phyloP scores from a whole-genome alignment of 352 stramenopile species.

The Hyaloperonospora brassicae region DNA sequence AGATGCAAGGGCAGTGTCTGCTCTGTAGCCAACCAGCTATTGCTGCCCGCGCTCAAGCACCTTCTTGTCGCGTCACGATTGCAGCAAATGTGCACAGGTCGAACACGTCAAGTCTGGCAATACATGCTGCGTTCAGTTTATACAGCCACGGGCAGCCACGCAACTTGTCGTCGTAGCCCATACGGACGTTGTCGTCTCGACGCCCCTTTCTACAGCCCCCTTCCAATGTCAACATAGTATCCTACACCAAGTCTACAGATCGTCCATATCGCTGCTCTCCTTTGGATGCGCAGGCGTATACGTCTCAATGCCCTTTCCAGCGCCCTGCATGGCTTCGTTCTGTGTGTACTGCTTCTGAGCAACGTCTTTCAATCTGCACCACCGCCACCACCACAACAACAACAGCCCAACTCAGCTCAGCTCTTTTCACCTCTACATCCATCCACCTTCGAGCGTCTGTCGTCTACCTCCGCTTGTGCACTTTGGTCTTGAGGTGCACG shows the following conservation, averaged over 20 bases:
- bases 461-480: slow-evolving; percentile 75
- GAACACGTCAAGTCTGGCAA: too few relatives aligned
- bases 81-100: too few relatives aligned
- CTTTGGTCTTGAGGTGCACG: slow-evolving; percentile 74
- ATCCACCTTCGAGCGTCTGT: neutral
- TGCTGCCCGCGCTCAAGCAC: too few relatives aligned
- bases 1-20: too few relatives aligned
- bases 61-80: too few relatives aligned
- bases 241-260: slow-evolving; percentile 34
- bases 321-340: slow-evolving; percentile 66
- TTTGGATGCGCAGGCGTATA: slow-evolving; percentile 53
- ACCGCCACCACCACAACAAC: neutral
- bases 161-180: too few relatives aligned
- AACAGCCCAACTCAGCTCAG: neutral
- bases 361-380: slow-evolving; percentile 74
- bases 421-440: neutral
- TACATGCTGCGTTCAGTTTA: too few relatives aligned
- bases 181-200: too few relatives aligned
- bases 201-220: too few relatives aligned
- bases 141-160: too few relatives aligned
- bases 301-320: slow-evolving; percentile 63
- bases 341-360: slow-evolving; percentile 86
- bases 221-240: too few relatives aligned
- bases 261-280: slow-evolving; percentile 43
- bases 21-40: too few relatives aligned